Conservation (phyloP, 306 rosid genomes). For the Amphicarpaea edgeworthii region DNA sequence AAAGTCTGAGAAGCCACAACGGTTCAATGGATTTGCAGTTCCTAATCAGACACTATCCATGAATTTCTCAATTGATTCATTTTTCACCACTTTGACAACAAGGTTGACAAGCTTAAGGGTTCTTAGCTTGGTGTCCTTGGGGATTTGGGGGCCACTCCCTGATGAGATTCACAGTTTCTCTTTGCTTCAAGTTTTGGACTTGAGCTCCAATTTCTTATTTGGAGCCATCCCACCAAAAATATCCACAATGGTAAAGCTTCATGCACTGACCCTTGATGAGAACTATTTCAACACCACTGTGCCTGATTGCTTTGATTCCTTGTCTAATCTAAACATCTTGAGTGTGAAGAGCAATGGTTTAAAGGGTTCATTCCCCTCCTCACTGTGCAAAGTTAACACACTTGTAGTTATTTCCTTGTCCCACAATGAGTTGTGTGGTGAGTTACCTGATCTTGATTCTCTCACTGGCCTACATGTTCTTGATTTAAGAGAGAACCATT, state of each 20-base stretch:
- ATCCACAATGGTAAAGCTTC: slow-evolving; percentile 68
- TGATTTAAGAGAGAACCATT: slow-evolving; percentile 72
- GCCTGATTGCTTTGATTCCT: slow-evolving; percentile 73
- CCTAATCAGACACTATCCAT: slow-evolving; percentile 69
- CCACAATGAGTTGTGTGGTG: slow-evolving; percentile 73
- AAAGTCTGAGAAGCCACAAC: slow-evolving; percentile 50
- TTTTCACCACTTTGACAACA: slow-evolving; percentile 72
- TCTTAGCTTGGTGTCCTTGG: slow-evolving; percentile 82
- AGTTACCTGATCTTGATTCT: slow-evolving; percentile 64
- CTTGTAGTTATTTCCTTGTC: slow-evolving; percentile 70
- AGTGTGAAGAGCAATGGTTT: slow-evolving; percentile 68
- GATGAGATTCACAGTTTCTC: slow-evolving; percentile 74
- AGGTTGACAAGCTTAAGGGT: slow-evolving; percentile 74
- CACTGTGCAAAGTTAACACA: slow-evolving; percentile 58
- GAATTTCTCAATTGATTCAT: slow-evolving; percentile 68
- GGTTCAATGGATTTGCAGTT: slow-evolving; percentile 72
- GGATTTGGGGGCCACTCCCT: slow-evolving; percentile 86
- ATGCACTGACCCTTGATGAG: slow-evolving; percentile 58
- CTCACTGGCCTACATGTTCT: slow-evolving; percentile 63
- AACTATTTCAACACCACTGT: slow-evolving; percentile 69
- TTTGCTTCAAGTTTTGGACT: slow-evolving; percentile 72
- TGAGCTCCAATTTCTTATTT: slow-evolving; percentile 80
- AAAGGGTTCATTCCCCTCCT: slow-evolving; percentile 71
- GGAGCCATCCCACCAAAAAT: slow-evolving; percentile 68
- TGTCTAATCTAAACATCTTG: slow-evolving; percentile 72